Base-by-base conservation (phyloP, 164 flowering plant genomes). In the Litsea cubeba region DNA sequence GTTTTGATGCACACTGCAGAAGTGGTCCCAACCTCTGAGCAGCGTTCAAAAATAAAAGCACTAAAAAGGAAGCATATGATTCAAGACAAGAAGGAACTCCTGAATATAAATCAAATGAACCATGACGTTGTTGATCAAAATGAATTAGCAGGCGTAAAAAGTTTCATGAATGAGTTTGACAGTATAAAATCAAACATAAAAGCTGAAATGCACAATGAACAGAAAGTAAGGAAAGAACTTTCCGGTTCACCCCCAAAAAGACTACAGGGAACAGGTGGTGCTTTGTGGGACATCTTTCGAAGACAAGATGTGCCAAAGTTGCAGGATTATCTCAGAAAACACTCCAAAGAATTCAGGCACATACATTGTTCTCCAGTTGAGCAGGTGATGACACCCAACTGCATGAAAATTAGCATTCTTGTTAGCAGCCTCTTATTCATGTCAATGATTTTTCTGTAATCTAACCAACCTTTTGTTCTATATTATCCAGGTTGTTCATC, bases 301-400 rank as follows among this genome's bases (percentile, higher is more conserved):
- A 83, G 95, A 76, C 86, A 92, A 82, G 95, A 92, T 85, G 88
- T 88, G 72, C 91, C 91, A 22, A 86, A 86, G 72, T 89, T 92
- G 69, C 63, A 80, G 64, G 91, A 88, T 50, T 92, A 90, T 72
- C 87, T 92, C 51, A 76, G 69, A 54, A 83, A 78, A 75, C 88
- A 91, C 70, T 86, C 82, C 51, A 77, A 79, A 78, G 91, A 89
- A 77, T 82, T 89, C 62, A 62, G 74, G 50, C 71, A 78, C 17
- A 71, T 75, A 40, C 68, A 75, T 79, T 82, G 84, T 75, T 75
- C 79, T 58, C 80, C 80, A 51, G 77, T 79, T 65, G 76, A 85
- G 68, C 79, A 83, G 62, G 94, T 89, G 81, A 81, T 28, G 32
- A 23, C 23, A 23, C 5, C 54, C 60, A 51, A 12, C 51, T 26